These are phyloP conservation scores for Pythium brachiatum DNA, from an alignment of 352 stramenopile genomes.

Conservation along the genomic window DNA sequence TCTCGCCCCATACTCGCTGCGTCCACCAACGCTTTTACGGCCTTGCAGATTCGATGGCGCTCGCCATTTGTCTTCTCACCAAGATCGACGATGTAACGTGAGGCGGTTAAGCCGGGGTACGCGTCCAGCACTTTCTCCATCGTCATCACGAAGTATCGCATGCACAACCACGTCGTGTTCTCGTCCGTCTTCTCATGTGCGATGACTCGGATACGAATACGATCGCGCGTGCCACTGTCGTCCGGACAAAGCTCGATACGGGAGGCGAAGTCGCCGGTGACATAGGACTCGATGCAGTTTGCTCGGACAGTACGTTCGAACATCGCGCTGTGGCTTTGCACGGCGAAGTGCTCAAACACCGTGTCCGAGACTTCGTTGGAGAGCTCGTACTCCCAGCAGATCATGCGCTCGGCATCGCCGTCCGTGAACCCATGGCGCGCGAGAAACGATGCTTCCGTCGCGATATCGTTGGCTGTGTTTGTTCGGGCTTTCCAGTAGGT, in stretches of 20 bases:
- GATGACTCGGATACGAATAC: slow-evolving; percentile 13
- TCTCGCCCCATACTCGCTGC: slow-evolving; percentile 5
- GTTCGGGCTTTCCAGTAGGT: slow-evolving; percentile 17
- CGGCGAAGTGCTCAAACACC: slow-evolving; percentile 26
- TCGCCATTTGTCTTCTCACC: not conserved
- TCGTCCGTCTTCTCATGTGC: not conserved
- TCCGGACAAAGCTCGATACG: slow-evolving; percentile 11
- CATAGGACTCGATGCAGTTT: slow-evolving; percentile 21
- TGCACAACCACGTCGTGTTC: slow-evolving; percentile 3
- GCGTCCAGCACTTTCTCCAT: slow-evolving; percentile 21
- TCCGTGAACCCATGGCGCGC: slow-evolving; percentile 5
- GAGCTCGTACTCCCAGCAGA: slow-evolving; percentile 26
- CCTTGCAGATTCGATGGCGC: slow-evolving; percentile 12
- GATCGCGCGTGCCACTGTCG: slow-evolving; percentile 4
- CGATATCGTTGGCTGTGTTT: not conserved
- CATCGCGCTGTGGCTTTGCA: slow-evolving; percentile 20
- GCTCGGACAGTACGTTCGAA: slow-evolving; percentile 3
- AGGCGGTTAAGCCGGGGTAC: slow-evolving; percentile 12
- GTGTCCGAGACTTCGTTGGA: slow-evolving; percentile 17
- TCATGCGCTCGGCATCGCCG: not conserved
- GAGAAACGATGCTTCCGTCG: not conserved
- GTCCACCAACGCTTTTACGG: slow-evolving; percentile 10
- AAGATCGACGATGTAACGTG: slow-evolving; percentile 19
- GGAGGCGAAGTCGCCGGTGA: slow-evolving; percentile 8
- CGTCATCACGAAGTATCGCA: slow-evolving; percentile 20